Base-by-base conservation (phyloP, 768 basidiomycete species). In the Nidularia pulvinata region DNA sequence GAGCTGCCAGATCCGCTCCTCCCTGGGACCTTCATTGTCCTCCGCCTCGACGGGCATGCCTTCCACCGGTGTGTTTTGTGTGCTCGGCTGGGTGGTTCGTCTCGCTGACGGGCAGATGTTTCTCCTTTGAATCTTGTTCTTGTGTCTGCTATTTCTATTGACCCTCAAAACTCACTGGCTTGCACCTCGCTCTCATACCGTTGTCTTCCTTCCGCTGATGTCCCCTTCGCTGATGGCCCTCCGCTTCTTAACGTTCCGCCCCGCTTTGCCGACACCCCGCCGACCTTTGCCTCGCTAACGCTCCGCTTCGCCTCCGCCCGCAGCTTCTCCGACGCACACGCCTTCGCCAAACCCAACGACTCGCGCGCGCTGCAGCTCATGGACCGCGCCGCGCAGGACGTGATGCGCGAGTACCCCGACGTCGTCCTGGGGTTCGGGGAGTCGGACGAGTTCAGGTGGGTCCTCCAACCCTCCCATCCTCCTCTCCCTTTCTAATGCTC, bases 371-470 rank as follows among this genome's bases (percentile, higher is more conserved):
- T 99, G 5, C 67, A 85, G 56, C 81, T 99, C 44, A 98, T 98
- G 95, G 95, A 99, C 64, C 81, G 83, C 52, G 93, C 95, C 1
- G 97, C 97, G 0, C 77, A 74, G 58, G 76, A 81, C 46, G 77
- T 95, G 43, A 91, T 99, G 91, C 74, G 84, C 33, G 86, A 89
- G 62, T 88, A 89, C 63, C 80, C 83, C 35, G 95, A 97, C 65
- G 83, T 97, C 53, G 75, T 92, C 10, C 78, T 97, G 16, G 97
- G 81, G 0, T 98, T 95, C 65, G 97, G 97, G 1, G 92, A 99
- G 74, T 97, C 95, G 16, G 97, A 99, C 67, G 97, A 99, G 70
- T 98, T 85, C 70, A 97, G 95, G 95, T 89, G 54, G 49, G 76
- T 61, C 22, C 33, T n/a, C 16, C 37, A 39, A 1, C 16, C 37